Evolutionary conservation across 2,329 filamentous ascomycete genomes (phyloP), one percentile per base, ranked within the genome.

Genomic region (Dactylella cylindrospora): DNA sequence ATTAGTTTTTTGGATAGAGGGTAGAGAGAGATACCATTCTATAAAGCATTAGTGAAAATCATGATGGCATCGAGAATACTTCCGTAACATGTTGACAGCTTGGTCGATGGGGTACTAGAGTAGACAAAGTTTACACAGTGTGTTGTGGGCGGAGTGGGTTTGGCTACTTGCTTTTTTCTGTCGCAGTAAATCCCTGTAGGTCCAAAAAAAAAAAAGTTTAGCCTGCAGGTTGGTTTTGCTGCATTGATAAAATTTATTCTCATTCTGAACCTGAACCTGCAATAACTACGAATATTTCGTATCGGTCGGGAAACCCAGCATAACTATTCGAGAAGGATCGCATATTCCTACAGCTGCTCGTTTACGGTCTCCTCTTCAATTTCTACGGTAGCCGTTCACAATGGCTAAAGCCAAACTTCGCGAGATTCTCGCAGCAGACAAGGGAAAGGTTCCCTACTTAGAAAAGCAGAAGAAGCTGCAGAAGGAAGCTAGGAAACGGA

Each of bases 381-480:
- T 17, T 6, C 35, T 5, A 38, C 17, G 15, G 15, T 17, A 38
- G 7, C 35, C 15, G 15, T 22, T 36, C 29, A 69, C 66, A 68
- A 67, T 68, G 44, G 66, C 35, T 40, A 74, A 74, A 69, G 68
- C 71, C 54, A 79, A 77, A 66, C 72, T 82, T 49, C 79, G 78
- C 71, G 72, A 78, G 70, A 80, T 80, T 7, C 72, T 83, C 12
- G 76, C 75, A 39, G 77, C 77, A 32, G 77, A 83, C 43, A 80
- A 82, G 70, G 77, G 78, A 36, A 70, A 73, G 10, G 79, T 82
- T 60, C 78, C 78, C 40, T 73, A 67, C 43, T 45, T 65, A n/a
- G 66, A 69, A 20, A 68, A 67, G 44, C 62, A 77, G 66, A 79
- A 80, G 64, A 67, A 71, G 51, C 65, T 71, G 43, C 68, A 72